Evolutionary conservation across 2,329 filamentous ascomycete species (phyloP).

Genomic region (Sporothrix pallida): DNA sequence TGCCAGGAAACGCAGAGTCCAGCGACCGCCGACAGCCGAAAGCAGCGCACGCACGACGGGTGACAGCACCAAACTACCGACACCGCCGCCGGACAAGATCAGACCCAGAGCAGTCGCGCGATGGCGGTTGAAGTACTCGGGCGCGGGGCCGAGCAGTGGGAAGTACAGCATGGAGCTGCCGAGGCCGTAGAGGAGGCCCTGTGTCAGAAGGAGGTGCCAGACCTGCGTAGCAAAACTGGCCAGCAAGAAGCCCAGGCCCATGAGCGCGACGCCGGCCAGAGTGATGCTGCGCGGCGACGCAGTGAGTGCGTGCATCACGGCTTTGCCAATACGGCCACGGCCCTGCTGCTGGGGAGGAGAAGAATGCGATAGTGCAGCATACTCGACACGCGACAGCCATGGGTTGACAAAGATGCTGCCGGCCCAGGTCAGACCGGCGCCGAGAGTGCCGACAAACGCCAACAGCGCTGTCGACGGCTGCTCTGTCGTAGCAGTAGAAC

Average conservation of each 20-base stretch:
- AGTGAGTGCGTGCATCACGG: background rate
- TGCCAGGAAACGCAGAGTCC: slow-evolving; percentile 51
- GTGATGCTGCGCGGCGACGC: slow-evolving; percentile 47
- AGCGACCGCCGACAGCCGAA: slow-evolving; percentile 50
- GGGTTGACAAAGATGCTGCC: slow-evolving; percentile 57
- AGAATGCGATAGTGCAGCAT: slow-evolving; percentile 33
- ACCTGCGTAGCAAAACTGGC: slow-evolving; percentile 47
- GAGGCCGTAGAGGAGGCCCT: slow-evolving; percentile 51
- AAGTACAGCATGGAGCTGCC: slow-evolving; percentile 54
- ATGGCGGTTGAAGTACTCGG: slow-evolving; percentile 57
- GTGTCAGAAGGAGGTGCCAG: slow-evolving; percentile 52
- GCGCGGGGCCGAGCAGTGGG: slow-evolving; percentile 52
- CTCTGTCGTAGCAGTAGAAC: background rate
- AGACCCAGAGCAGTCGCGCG: slow-evolving; percentile 55
- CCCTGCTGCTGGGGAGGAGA: slow-evolving; percentile 1
- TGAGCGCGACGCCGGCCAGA: slow-evolving; percentile 49
- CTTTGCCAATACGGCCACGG: slow-evolving; percentile 36
- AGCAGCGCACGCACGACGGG: slow-evolving; percentile 51
- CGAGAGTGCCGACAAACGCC: slow-evolving; percentile 56
- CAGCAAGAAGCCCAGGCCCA: slow-evolving; percentile 52
- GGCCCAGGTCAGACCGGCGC: slow-evolving; percentile 56
- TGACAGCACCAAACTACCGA: slow-evolving; percentile 51
- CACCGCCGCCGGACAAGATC: slow-evolving; percentile 51
- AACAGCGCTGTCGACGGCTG: slow-evolving; percentile 50
- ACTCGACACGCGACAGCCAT: slow-evolving; percentile 51